These are phyloP conservation scores for Tylopilus plumbeoviolaceoides DNA, from an alignment of 768 basidiomycete species.

Conservation along the genomic window DNA sequence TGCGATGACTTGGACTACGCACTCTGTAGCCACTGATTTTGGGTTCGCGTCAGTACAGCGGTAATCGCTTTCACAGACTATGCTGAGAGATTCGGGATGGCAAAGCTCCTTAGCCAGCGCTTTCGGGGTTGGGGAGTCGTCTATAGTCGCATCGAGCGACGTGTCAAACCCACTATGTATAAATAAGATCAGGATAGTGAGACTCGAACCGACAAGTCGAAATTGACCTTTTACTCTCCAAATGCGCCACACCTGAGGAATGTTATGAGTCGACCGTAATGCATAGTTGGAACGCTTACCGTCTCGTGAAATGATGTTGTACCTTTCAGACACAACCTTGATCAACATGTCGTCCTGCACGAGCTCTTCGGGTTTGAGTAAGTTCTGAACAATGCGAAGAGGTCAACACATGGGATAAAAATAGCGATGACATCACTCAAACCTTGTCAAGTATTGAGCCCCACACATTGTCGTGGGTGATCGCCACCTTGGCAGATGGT, in stretches of 20 bases:
- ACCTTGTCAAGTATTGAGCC: slow-evolving; percentile 16
- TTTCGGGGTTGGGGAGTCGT: neutral
- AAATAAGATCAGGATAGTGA: neutral
- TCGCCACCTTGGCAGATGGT: slow-evolving; percentile 21
- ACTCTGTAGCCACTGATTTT: slow-evolving; percentile 2
- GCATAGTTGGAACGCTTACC: slow-evolving; percentile 7
- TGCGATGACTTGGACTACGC: slow-evolving; percentile 1
- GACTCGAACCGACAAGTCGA: neutral
- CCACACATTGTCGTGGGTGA: slow-evolving; percentile 25
- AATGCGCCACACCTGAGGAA: slow-evolving; percentile 16
- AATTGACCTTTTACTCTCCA: slow-evolving; percentile 16
- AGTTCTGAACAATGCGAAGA: neutral
- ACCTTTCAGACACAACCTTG: slow-evolving; percentile 11
- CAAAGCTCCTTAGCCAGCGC: neutral
- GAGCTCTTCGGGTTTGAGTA: slow-evolving; percentile 12
- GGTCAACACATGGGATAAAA: neutral
- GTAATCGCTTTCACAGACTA: slow-evolving; percentile 22
- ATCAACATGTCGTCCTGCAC: slow-evolving; percentile 7
- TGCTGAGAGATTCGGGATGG: slow-evolving; percentile 14
- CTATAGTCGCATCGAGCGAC: neutral
- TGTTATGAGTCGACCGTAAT: neutral
- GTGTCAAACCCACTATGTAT: slow-evolving; percentile 1
- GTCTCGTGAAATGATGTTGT: slow-evolving; percentile 1
- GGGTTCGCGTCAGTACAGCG: slow-evolving; percentile 15
- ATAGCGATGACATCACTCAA: neutral